These are phyloP conservation scores for Iberis amara DNA, from an alignment of 441 rosid species.

Conservation along the genomic window DNA sequence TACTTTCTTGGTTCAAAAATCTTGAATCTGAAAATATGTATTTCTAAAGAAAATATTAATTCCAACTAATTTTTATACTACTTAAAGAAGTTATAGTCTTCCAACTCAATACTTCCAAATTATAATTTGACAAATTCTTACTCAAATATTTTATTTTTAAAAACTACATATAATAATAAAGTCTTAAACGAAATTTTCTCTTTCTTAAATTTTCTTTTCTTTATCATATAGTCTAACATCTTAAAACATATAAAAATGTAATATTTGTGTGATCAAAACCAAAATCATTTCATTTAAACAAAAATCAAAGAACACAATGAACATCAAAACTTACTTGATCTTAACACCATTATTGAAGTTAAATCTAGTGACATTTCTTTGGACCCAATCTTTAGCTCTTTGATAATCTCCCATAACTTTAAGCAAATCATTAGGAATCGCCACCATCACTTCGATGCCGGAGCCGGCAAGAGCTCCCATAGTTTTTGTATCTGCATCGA, in stretches of 20 bases:
- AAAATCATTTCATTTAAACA: too few relatives aligned
- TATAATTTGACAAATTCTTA: too few relatives aligned
- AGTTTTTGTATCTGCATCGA: slow-evolving; percentile 66
- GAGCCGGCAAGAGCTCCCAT: slow-evolving; percentile 80
- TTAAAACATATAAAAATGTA: too few relatives aligned
- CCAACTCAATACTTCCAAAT: too few relatives aligned
- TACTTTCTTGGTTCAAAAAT: background rate
- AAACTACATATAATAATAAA: background rate
- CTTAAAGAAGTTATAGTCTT: too few relatives aligned
- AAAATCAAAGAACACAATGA: too few relatives aligned
- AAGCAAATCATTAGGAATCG: slow-evolving; percentile 86
- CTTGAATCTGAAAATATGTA: too few relatives aligned
- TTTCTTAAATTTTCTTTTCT: too few relatives aligned
- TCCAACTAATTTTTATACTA: too few relatives aligned
- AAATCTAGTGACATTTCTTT: slow-evolving; percentile 59
- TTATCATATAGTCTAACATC: background rate
- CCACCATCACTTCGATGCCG: slow-evolving; percentile 85
- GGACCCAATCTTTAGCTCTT: slow-evolving; percentile 77
- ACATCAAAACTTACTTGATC: slow-evolving; percentile 54
- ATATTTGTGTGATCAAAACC: too few relatives aligned
- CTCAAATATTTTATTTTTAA: too few relatives aligned
- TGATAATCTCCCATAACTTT: slow-evolving; percentile 47
- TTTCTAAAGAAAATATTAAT: too few relatives aligned
- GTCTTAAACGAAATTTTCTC: background rate
- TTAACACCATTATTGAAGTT: slow-evolving; percentile 78